Evolutionary conservation across 129 eudicot genomes (phyloP).

Genomic region (Sambucus nigra): DNA sequence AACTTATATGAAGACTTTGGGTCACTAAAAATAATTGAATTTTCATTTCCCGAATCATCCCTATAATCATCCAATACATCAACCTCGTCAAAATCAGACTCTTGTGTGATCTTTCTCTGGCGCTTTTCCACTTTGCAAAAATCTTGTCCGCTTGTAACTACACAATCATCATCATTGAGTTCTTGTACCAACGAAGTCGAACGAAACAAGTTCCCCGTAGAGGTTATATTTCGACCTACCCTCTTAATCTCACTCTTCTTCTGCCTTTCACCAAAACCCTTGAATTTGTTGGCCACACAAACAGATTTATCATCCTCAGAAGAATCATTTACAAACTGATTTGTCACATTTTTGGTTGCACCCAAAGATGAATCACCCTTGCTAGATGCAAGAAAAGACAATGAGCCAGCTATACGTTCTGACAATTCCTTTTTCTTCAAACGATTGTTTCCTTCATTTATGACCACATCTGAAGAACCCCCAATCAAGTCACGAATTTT

Average conservation of each 20-base stretch:
- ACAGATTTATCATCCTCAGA: slow-evolving; percentile 5
- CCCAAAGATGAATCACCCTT: slow-evolving; percentile 19
- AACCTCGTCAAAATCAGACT: slow-evolving; percentile 25
- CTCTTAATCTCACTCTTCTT: slow-evolving; percentile 13
- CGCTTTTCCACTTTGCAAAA: slow-evolving; percentile 16
- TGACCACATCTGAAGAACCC: slow-evolving; percentile 10
- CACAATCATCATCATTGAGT: slow-evolving; percentile 40
- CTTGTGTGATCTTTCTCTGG: slow-evolving; percentile 16
- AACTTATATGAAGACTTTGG: slow-evolving; percentile 42
- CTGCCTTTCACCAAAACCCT: slow-evolving; percentile 6
- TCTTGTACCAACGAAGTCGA: slow-evolving; percentile 8
- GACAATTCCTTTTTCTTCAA: slow-evolving; percentile 17
- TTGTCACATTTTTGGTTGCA: slow-evolving; percentile 1
- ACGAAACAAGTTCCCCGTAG: slow-evolving; percentile 7
- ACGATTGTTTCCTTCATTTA: slow-evolving; percentile 14
- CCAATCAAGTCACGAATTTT: slow-evolving; percentile 21
- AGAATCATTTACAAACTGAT: background rate
- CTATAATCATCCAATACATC: slow-evolving; percentile 21
- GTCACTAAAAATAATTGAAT: slow-evolving; percentile 40
- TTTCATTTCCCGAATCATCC: slow-evolving; percentile 25
- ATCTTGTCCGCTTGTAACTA: slow-evolving; percentile 30
- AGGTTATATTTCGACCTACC: slow-evolving; percentile 11
- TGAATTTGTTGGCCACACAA: slow-evolving; percentile 11
- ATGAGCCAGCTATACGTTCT: slow-evolving; percentile 24
- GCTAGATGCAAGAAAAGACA: slow-evolving; percentile 7